Evolutionary conservation across 176 grass and related monocot species (phyloP).

Genomic region (Ensete glaucum): DNA sequence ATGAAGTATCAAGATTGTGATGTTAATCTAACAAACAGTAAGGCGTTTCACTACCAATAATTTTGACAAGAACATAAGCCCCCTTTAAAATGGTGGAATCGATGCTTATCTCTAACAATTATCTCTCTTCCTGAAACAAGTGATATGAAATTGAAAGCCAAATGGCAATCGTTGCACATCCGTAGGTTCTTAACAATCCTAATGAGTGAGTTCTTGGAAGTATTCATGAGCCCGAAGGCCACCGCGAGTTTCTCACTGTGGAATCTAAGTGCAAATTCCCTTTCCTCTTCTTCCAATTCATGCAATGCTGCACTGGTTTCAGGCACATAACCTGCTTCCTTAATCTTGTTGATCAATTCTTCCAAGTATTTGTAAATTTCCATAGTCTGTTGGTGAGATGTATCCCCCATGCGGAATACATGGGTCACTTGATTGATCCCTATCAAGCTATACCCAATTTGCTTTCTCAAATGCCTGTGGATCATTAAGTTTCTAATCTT

Average conservation of each 20-base stretch:
- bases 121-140: slow-evolving; percentile 3
- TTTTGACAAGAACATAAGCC: slow-evolving; percentile 6
- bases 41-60: neutral
- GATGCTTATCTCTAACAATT: slow-evolving; percentile 3
- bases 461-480: slow-evolving; percentile 52
- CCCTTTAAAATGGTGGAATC: slow-evolving; percentile 10
- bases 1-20: no score
- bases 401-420: slow-evolving; percentile 66
- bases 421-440: slow-evolving; percentile 47
- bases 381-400: slow-evolving; percentile 23
- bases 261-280: slow-evolving; percentile 47
- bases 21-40: no score
- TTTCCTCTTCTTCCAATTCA: slow-evolving; percentile 73
- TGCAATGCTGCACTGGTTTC: slow-evolving; percentile 51
- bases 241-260: slow-evolving; percentile 56
- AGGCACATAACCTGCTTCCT: slow-evolving; percentile 35
- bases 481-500: slow-evolving; percentile 51
- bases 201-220: slow-evolving; percentile 20
- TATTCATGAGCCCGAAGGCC: slow-evolving; percentile 47
- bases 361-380: slow-evolving; percentile 56
- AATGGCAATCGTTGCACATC: neutral
- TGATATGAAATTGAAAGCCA: neutral
- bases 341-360: slow-evolving; percentile 42
- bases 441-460: slow-evolving; percentile 64
- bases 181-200: slow-evolving; percentile 30